These are phyloP conservation scores for Aspergillus ustus DNA, from an alignment of 2,329 filamentous ascomycete species.

Conservation along the genomic window DNA sequence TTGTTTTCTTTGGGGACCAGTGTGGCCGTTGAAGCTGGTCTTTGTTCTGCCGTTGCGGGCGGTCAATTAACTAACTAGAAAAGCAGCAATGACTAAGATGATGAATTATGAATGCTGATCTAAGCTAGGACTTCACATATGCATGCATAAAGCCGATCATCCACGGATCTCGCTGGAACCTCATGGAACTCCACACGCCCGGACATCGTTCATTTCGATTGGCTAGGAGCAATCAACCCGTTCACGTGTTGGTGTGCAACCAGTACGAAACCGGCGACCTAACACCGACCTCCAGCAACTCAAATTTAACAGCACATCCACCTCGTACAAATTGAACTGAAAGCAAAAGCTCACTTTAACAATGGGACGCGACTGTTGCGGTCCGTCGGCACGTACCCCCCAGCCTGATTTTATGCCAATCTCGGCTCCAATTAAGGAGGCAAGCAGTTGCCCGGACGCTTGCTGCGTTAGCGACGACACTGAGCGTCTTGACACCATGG, in stretches of 20 bases:
- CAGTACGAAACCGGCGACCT: no score
- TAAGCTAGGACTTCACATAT: neutral
- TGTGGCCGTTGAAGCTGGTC: neutral
- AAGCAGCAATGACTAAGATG: neutral
- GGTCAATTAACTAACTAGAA: neutral
- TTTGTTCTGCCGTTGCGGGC: neutral
- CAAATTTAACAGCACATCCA: neutral
- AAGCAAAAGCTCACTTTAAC: neutral
- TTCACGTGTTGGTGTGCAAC: no score
- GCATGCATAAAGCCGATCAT: neutral
- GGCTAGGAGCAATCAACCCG: no score
- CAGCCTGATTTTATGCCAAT: neutral
- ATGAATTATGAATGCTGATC: neutral
- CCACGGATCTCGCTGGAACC: no score
- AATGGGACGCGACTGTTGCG: neutral
- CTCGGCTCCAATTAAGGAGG: neutral
- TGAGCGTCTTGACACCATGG: constrained; percentile 1
- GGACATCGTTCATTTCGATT: no score
- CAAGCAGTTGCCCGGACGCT: neutral
- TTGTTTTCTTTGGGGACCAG: neutral
- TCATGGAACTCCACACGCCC: no score
- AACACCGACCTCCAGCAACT: neutral
- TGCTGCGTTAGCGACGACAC: neutral
- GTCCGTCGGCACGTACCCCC: neutral
- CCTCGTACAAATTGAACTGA: neutral